Evolutionary conservation across 2,329 filamentous ascomycete genomes (phyloP), one percentile per base, ranked within the genome.

Genomic region (Magnaporthiopsis poae): DNA sequence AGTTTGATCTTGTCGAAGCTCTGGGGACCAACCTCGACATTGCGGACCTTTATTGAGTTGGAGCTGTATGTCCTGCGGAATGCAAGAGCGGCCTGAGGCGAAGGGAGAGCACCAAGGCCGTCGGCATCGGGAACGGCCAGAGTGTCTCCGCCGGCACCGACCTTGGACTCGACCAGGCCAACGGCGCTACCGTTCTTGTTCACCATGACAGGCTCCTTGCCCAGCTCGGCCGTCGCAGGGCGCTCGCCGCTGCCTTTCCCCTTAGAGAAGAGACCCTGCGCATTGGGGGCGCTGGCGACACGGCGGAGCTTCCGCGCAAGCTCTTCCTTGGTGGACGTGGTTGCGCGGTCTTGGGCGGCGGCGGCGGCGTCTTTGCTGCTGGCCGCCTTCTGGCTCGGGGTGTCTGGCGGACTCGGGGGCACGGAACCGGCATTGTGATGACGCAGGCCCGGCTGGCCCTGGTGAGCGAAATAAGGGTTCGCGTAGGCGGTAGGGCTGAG

Each of bases 1-100:
- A 99, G 84, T 78, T 99, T 99, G 79, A 99, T 97, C 86, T 99
- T 99, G 83, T 99, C 95, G 73, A 99, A 99, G 76, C 94, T 98
- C 69, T 90, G 84, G 0, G 95, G 95, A 0, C 92, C 91, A 52
- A 99, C 95, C 79, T 99, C 95, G 63, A 99, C 95, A 76, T 96
- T 92, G 73, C 95, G 87, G 71, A 98, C 91, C 80, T 99, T 99
- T 82, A 99, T 99, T 60, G 95, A 98, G 78, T 98, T 99, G 71
- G 94, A 97, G 78, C 95, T 98, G 77, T 99, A 99, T 2, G 95
- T 99, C 75, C 95, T 86, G 73, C 95, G 85, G 80, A 97, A 99
- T 27, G 91, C 88, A 63, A 91, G 82, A 25, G 86, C 84, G 70
- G 88, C 86, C 72, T 88, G 86, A 5, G 89, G 88, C 1, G 86